phyloP scores from a whole-genome alignment of 768 basidiomycete species.

The Agaricus sinodeliciosus region DNA sequence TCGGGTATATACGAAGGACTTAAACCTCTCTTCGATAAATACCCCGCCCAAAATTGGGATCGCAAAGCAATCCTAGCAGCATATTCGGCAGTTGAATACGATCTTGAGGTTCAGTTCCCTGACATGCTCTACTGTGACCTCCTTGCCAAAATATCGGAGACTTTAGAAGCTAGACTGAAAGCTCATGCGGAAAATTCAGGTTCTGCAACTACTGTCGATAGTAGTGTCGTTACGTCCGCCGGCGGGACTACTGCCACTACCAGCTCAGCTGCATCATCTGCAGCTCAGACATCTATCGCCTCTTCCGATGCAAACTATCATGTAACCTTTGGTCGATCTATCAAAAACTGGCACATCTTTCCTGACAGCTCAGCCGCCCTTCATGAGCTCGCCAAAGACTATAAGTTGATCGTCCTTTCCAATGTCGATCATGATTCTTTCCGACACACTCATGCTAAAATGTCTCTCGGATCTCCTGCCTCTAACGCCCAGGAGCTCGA shows the following conservation, averaged over 20 bases:
- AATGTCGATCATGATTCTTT: constrained; percentile 70
- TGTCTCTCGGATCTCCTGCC: constrained; percentile 34
- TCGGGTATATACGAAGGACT: constrained; percentile 53
- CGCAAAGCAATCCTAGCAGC: constrained; percentile 45
- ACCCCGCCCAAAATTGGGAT: constrained; percentile 35
- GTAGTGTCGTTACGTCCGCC: constrained; percentile 10
- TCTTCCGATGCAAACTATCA: constrained; percentile 23
- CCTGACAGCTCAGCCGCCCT: constrained; percentile 61
- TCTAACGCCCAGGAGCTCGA: constrained; percentile 15
- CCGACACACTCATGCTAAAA: constrained; percentile 47
- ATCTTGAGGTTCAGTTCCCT: constrained; percentile 53
- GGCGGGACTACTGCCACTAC: constrained; percentile 1
- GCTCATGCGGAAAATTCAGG: constrained; percentile 20
- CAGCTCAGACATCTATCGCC: constrained; percentile 7
- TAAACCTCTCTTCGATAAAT: constrained; percentile 41
- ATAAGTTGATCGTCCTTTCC: constrained; percentile 67
- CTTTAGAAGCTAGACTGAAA: constrained; percentile 28
- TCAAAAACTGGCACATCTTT: constrained; percentile 59
- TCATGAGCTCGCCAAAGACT: constrained; percentile 49
- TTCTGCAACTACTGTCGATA: constrained; percentile 15
- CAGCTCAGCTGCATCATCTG: constrained; percentile 11
- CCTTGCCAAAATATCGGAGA: constrained; percentile 41
- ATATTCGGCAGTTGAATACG: constrained; percentile 46
- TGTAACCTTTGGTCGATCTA: constrained; percentile 50
- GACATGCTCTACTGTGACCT: constrained; percentile 55